Base-by-base conservation (phyloP, 2,329 filamentous ascomycete genomes). In the Cordyceps tenuipes region DNA sequence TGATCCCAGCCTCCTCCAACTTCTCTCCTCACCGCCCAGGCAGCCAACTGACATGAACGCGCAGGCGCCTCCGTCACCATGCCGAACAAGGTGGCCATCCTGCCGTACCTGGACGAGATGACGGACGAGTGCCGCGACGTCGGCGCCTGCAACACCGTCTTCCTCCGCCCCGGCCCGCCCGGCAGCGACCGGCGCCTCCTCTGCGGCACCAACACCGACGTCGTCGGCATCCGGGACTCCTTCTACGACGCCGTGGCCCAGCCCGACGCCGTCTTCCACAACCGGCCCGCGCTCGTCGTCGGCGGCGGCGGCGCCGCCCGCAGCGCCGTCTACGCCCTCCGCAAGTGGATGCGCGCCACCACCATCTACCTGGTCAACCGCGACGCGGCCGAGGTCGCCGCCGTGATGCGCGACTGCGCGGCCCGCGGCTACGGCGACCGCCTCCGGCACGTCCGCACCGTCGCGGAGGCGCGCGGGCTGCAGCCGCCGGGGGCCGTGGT, bases 151-250 rank as follows among this genome's bases (percentile, higher is more conserved):
- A 93, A 94, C 77, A 94, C 89, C 0, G 80, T 93, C 57, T 92
- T 88, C 75, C 71, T 89, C 51, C 77, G 81, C 23, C 72, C 76
- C 51, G 75, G 77, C 17, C 71, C 17, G 9, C 17, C 77, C 51
- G 79, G 81, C 55, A 72, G 73, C 51, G 79, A 81, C 55, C 73
- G 73, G 39, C 75, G 79, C 19, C 67, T 80, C 50, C 83, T 83
- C 64, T 84, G 87, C 71, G 90, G 89, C 57, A 88, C 89, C 48
- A 93, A 94, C 75, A 93, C 90, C 4, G 90, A 94, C 72, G 88
- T 88, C 62, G 80, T 91, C 60, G 90, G 90, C 34, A 86, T 93
- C 63, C 81, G 88, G 23, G 88, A 92, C 68, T 83, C 87, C 4
- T 88, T 93, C 66, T 72, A 79, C 53, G 79, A 81, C 64, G 87